phyloP scores from a whole-genome alignment of 352 stramenopile genomes.

The Phytophthora meadii region DNA sequence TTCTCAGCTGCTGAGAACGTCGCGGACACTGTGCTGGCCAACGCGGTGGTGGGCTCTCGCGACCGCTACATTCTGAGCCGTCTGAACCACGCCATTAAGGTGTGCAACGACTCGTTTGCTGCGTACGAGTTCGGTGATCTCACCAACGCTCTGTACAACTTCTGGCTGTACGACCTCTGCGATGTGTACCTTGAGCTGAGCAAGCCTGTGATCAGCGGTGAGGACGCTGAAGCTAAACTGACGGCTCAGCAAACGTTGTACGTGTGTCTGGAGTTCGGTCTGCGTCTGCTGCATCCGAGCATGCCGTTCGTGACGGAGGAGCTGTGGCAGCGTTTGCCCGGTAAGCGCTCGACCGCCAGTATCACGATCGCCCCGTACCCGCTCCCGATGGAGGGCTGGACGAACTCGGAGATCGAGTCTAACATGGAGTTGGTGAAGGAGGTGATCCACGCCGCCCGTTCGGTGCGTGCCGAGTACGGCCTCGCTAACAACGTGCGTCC shows the following conservation, averaged over 20 bases:
- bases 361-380: constrained; percentile 87
- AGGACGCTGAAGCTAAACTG: constrained; percentile 71
- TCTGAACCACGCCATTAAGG: constrained; percentile 76
- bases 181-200: constrained; percentile 99
- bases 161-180: constrained; percentile 99
- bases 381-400: constrained; percentile 82
- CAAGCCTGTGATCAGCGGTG: constrained; percentile 96
- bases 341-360: constrained; percentile 67
- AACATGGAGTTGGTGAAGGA: constrained; percentile 95
- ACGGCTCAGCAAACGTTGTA: constrained; percentile 88
- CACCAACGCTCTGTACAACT: constrained; percentile 95
- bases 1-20: constrained; percentile 65
- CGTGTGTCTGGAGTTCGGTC: constrained; percentile 80
- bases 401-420: constrained; percentile 87
- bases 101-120: constrained; percentile 87
- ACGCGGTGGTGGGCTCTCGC: constrained; percentile 66
- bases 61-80: constrained; percentile 89
- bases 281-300: constrained; percentile 96
- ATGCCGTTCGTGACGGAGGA: constrained; percentile 99
- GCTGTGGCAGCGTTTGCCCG: constrained; percentile 87
- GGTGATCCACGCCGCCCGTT: constrained; percentile 95
- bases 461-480: constrained; percentile 91
- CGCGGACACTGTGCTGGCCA: constrained; percentile 65
- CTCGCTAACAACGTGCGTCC: constrained; percentile 82
- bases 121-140: constrained; percentile 97